Evolutionary conservation across 768 basidiomycete species (phyloP).

Genomic region (Serpula lacrymans): DNA sequence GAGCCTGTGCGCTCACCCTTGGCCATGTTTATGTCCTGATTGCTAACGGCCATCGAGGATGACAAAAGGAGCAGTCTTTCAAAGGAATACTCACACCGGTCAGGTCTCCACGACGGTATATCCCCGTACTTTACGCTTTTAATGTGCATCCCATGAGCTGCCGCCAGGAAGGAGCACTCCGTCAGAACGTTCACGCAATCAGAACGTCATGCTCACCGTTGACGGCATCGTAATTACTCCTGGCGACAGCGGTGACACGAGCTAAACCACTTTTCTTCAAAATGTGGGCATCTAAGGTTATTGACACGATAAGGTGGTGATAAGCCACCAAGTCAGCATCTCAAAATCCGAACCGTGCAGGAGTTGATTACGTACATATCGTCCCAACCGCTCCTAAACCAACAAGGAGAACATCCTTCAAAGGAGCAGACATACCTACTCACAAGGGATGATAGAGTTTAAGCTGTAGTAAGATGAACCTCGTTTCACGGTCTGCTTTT

Average conservation of each 20-base stretch:
- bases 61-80: no score
- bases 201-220: constrained; percentile 32
- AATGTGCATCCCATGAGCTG: constrained; percentile 54
- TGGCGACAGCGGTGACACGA: constrained; percentile 67
- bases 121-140: constrained; percentile 58
- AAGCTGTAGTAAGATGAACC: no score
- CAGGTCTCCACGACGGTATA: constrained; percentile 57
- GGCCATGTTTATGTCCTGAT: no score
- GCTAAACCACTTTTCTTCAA: constrained; percentile 55
- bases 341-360: not conserved
- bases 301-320: not conserved
- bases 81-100: constrained; percentile 61
- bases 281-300: constrained; percentile 47
- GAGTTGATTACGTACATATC: constrained; percentile 48
- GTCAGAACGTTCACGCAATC: constrained; percentile 2
- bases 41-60: no score
- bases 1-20: no score
- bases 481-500: no score
- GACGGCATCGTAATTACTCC: constrained; percentile 62
- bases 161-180: no score
- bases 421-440: constrained; percentile 12
- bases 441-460: not conserved
- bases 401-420: constrained; percentile 55
- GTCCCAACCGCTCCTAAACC: constrained; percentile 66
- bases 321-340: not conserved